These are phyloP conservation scores for Backusella circina DNA, from an alignment of 192 early-diverging fungal genomes.

Conservation along the genomic window DNA sequence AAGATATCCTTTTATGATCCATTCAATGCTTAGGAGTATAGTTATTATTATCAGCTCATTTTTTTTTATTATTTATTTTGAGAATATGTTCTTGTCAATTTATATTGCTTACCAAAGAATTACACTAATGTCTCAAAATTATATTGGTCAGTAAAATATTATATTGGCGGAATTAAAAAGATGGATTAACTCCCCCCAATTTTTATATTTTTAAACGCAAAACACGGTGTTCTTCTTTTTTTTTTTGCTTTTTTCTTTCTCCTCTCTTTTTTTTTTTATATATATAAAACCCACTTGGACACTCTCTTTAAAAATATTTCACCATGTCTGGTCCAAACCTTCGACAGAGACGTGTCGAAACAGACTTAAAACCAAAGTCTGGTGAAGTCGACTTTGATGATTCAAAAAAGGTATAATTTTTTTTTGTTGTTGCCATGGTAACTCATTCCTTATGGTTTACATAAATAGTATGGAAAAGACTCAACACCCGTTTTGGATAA, in stretches of 20 bases:
- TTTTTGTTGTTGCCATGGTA: not conserved
- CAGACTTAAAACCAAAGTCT: not conserved
- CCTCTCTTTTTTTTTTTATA: too few relatives aligned
- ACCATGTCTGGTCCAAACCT: not conserved
- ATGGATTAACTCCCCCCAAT: too few relatives aligned
- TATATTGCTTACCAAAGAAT: too few relatives aligned
- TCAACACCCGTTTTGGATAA: not conserved
- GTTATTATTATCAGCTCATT: too few relatives aligned
- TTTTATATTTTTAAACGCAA: not conserved
- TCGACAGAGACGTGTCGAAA: not conserved
- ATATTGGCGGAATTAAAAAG: too few relatives aligned
- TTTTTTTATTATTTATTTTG: too few relatives aligned
- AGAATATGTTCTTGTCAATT: too few relatives aligned
- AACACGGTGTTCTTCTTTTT: not conserved
- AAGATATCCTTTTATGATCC: too few relatives aligned
- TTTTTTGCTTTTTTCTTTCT: not conserved
- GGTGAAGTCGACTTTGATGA: not conserved
- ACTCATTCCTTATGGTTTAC: not conserved
- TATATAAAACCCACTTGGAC: not conserved
- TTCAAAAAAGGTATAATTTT: not conserved
- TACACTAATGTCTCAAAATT: too few relatives aligned
- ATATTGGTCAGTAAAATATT: too few relatives aligned
- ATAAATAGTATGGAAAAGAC: constrained; percentile 11
- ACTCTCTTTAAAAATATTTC: not conserved
- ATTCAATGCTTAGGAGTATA: too few relatives aligned